These are phyloP conservation scores for Xenoacremonium recifei DNA, from an alignment of 2,329 filamentous ascomycete genomes.

Conservation along the genomic window DNA sequence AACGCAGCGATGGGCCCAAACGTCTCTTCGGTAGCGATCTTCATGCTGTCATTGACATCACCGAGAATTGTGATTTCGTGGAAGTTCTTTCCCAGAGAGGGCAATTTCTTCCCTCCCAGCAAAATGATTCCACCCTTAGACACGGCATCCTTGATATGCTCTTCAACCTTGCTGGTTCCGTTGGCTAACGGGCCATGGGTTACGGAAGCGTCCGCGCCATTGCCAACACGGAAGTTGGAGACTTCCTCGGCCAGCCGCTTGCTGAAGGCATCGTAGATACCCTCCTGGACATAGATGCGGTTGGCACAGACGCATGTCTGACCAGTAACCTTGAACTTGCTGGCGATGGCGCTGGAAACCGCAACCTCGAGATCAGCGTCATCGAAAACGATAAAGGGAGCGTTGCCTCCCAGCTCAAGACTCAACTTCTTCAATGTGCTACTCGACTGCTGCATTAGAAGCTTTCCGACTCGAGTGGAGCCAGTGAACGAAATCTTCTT, in stretches of 20 bases:
- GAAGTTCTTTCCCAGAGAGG: conserved; percentile 68
- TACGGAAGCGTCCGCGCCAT: conserved; percentile 48
- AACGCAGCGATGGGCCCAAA: background rate
- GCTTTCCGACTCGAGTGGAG: conserved; percentile 39
- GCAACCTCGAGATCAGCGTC: conserved; percentile 66
- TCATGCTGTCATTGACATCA: conserved; percentile 59
- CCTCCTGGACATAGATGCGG: conserved; percentile 55
- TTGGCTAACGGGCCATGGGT: conserved; percentile 62
- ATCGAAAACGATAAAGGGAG: conserved; percentile 55
- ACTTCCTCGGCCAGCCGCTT: conserved; percentile 65
- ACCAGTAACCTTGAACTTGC: conserved; percentile 67
- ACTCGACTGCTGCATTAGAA: conserved; percentile 65
- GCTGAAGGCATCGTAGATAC: conserved; percentile 58
- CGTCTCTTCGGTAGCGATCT: conserved; percentile 50
- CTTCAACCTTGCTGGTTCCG: conserved; percentile 55
- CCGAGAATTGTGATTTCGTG: conserved; percentile 67
- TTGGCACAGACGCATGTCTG: conserved; percentile 67
- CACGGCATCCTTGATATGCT: conserved; percentile 58
- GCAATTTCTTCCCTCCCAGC: conserved; percentile 62
- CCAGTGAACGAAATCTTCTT: conserved; percentile 73
- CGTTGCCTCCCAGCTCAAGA: conserved; percentile 68
- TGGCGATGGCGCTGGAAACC: conserved; percentile 60
- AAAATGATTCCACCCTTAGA: conserved; percentile 58
- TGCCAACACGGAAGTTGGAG: conserved; percentile 55
- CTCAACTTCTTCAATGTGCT: conserved; percentile 68